phyloP scores from a whole-genome alignment of 176 grass and related monocot species.

The Pharus latifolius region DNA sequence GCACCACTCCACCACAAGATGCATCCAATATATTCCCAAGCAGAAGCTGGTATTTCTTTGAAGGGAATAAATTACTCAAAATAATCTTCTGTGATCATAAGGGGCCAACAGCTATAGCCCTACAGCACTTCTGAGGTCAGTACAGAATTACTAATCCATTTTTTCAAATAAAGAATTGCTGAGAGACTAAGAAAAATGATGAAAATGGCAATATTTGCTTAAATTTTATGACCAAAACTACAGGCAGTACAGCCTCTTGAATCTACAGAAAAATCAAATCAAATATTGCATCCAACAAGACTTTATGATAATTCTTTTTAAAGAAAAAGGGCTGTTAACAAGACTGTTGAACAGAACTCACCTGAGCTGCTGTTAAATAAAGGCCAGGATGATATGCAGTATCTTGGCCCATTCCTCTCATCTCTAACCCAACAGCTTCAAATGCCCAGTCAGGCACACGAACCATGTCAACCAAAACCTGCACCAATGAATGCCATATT shows the following conservation, averaged over 20 bases:
- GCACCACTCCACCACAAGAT: neutral
- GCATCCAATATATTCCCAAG: neutral
- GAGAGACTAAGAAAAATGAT: neutral
- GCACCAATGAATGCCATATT: slow-evolving; percentile 4
- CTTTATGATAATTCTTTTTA: too few species aligned
- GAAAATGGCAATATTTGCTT: neutral
- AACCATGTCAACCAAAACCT: slow-evolving; percentile 97
- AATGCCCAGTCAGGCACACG: slow-evolving; percentile 98
- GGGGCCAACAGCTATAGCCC: neutral
- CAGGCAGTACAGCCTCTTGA: neutral
- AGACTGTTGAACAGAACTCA: slow-evolving; percentile 9
- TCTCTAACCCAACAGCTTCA: slow-evolving; percentile 79
- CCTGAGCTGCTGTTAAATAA: slow-evolving; percentile 88
- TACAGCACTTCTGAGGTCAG: neutral
- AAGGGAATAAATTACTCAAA: neutral
- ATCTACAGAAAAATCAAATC: neutral
- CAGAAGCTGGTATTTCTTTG: neutral
- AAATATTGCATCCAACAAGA: neutral
- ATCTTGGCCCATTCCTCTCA: slow-evolving; percentile 93
- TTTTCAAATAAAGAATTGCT: neutral
- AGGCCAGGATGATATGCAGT: slow-evolving; percentile 95
- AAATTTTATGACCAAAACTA: neutral
- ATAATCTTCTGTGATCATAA: neutral
- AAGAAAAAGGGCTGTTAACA: neutral
- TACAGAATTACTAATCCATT: neutral